These are phyloP conservation scores for Yamadazyma atlantica DNA, from an alignment of 1,139 yeast species.

Conservation along the genomic window DNA sequence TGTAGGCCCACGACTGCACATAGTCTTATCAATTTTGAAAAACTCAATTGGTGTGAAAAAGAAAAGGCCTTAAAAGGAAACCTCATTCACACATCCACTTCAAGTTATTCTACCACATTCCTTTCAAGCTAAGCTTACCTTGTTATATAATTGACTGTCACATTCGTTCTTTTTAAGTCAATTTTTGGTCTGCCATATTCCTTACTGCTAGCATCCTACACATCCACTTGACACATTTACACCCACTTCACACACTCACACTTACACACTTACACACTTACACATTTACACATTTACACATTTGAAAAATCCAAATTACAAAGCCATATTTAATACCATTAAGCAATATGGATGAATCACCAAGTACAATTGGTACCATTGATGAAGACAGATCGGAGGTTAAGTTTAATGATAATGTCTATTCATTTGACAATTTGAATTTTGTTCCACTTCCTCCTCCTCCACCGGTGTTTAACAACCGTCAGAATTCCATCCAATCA, in stretches of 20 bases:
- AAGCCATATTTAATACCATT: neutral
- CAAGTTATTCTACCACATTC: too few species aligned
- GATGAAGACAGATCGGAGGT: slow-evolving; percentile 14
- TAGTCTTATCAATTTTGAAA: too few species aligned
- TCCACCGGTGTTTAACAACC: slow-evolving; percentile 19
- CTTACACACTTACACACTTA: neutral
- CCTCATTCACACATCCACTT: too few species aligned
- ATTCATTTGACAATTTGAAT: slow-evolving; percentile 4
- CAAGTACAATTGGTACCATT: slow-evolving; percentile 16
- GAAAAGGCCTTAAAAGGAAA: too few species aligned
- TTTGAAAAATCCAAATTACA: too few species aligned
- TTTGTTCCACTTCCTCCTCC: slow-evolving; percentile 23
- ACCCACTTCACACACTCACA: neutral
- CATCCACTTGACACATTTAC: neutral
- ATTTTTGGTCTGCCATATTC: neutral
- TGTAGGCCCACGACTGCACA: too few species aligned
- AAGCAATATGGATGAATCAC: slow-evolving; percentile 12
- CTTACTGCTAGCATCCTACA: neutral
- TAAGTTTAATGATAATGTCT: slow-evolving; percentile 7
- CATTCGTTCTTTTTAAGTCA: neutral
- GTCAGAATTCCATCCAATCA: slow-evolving; percentile 18
- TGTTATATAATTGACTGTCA: neutral
- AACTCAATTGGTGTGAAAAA: too few species aligned
- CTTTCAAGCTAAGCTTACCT: too few species aligned
- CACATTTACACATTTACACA: neutral